Evolutionary conservation across 2,329 filamentous ascomycete species (phyloP), one percentile per base, ranked within the genome.

Genomic region (Talaromyces sp.): DNA sequence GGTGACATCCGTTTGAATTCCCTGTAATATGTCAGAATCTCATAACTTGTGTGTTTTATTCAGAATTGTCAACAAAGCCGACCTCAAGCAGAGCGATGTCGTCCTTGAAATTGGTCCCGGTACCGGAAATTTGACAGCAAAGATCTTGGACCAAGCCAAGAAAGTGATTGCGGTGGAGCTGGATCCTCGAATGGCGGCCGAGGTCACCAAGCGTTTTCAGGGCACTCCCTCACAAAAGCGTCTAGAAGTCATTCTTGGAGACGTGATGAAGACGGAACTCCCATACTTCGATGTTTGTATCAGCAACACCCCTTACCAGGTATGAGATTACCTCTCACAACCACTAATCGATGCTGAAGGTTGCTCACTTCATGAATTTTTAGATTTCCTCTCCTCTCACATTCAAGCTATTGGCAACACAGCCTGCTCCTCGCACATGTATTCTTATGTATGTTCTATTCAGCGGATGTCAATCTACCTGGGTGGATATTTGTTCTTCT

Each of bases 181-280:
- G 71, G 94, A 99, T 75, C 92, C 94, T 17, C 83, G 94, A 68
- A 97, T 97, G 94, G 91, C 91, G 11, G 93, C 93, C 54, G 94
- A 97, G 76, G 83, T 97, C 58, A 94, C 90, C 41, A 92, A 95
- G 76, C 88, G 93, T 66, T 92, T 97, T 8, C 92, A 97, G 74
- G 92, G 91, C 17, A 95, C 87, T 39, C 90, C 92, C 0, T 83
- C 88, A 62, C 87, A 90, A 70, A 91, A 90, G 71, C 86, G 90
- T 60, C 78, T 99, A 33, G 91, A 97, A 64, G 86, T 97, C 33
- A 78, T 97, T 46, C 79, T 99, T 7, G 94, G 94, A 37, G 94
- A 97, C 74, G 90, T 93, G 42, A 95, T 97, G 73, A 97, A 97
- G 78, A 89, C 89, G 9, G 86, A 89, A 55, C 78, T 92, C 17